Percentiles rank a stretch among this genome's conserved stretches.
Evolutionary conservation across 306 rosid species (phyloP).

Genomic region (Morella rubra): DNA sequence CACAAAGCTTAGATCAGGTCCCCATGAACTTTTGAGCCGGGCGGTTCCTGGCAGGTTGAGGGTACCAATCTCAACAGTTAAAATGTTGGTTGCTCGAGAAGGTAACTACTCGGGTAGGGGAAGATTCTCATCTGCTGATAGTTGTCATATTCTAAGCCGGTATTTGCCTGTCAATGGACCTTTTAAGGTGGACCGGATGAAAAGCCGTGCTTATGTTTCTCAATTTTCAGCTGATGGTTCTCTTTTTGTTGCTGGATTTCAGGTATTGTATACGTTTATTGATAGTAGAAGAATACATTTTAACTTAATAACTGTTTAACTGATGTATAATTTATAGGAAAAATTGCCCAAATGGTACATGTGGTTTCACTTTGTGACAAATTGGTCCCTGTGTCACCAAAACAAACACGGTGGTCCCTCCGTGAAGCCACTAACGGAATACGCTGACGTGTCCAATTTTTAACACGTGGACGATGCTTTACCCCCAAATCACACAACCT

Average conservation of each 20-base stretch:
- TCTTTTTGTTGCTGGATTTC: slow-evolving; percentile 53
- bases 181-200: slow-evolving; percentile 41
- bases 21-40: slow-evolving; percentile 37
- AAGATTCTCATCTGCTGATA: slow-evolving; percentile 47
- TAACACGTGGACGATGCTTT: too few species aligned
- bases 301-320: neutral
- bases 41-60: slow-evolving; percentile 38
- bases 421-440: too few species aligned
- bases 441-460: too few species aligned
- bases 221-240: slow-evolving; percentile 63
- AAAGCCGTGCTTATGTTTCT: slow-evolving; percentile 53
- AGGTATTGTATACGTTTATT: slow-evolving; percentile 36
- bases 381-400: too few species aligned
- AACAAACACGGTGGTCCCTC: too few species aligned
- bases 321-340: slow-evolving; percentile 7
- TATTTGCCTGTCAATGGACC: slow-evolving; percentile 58
- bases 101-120: slow-evolving; percentile 52
- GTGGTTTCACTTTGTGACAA: too few species aligned
- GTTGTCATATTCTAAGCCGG: slow-evolving; percentile 52
- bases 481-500: too few species aligned
- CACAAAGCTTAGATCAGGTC: slow-evolving; percentile 44
- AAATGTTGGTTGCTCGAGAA: slow-evolving; percentile 53
- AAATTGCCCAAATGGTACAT: too few species aligned
- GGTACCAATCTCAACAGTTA: slow-evolving; percentile 47
- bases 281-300: slow-evolving; percentile 9